A percentile compares a stretch with the other conserved stretches of the same genome.
Evolutionary conservation across 1,284 basidiomycete genomes (phyloP).

Genomic region (Takashimella koratensis): DNA sequence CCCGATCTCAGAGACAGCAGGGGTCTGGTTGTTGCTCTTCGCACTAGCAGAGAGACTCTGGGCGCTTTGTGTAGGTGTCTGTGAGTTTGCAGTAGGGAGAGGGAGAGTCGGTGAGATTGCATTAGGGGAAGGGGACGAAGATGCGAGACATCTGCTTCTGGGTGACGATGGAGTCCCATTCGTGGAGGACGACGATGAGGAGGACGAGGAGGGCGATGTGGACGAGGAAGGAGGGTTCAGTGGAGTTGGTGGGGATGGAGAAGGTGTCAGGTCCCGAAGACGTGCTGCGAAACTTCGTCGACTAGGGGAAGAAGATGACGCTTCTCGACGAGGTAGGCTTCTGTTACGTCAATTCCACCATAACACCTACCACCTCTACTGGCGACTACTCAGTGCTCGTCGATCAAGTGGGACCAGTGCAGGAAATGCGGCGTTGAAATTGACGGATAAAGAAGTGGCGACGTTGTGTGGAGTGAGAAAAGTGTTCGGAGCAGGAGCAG

Average conservation of each 20-base stretch:
- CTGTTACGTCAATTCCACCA: slow-evolving; percentile 41
- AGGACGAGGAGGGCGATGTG: slow-evolving; percentile 6
- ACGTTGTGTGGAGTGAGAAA: not conserved
- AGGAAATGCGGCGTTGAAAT: not conserved
- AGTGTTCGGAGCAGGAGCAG: slow-evolving; percentile 3
- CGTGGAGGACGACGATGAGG: slow-evolving; percentile 10
- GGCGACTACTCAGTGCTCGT: slow-evolving; percentile 12
- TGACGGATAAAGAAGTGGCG: not conserved
- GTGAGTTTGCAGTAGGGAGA: slow-evolving; percentile 41
- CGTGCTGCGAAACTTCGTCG: not conserved
- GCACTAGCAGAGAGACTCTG: slow-evolving; percentile 35
- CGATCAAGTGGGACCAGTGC: not conserved
- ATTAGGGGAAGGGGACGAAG: slow-evolving; percentile 34
- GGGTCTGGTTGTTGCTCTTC: slow-evolving; percentile 41
- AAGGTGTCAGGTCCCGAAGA: too few species aligned
- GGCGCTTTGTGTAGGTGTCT: slow-evolving; percentile 41
- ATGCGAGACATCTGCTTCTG: slow-evolving; percentile 23
- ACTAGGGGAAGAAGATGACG: slow-evolving; percentile 15
- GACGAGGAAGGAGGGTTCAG: slow-evolving; percentile 13
- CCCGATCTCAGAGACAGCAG: slow-evolving; percentile 3
- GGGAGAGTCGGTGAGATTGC: slow-evolving; percentile 21
- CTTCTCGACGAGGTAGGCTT: slow-evolving; percentile 29
- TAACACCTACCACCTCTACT: slow-evolving; percentile 39
- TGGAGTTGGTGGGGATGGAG: not conserved
- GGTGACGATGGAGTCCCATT: slow-evolving; percentile 16